A percentile compares a stretch with the other conserved stretches of the same genome.
phyloP scores from a whole-genome alignment of 345 rosid species.

The Sonneratia alba region DNA sequence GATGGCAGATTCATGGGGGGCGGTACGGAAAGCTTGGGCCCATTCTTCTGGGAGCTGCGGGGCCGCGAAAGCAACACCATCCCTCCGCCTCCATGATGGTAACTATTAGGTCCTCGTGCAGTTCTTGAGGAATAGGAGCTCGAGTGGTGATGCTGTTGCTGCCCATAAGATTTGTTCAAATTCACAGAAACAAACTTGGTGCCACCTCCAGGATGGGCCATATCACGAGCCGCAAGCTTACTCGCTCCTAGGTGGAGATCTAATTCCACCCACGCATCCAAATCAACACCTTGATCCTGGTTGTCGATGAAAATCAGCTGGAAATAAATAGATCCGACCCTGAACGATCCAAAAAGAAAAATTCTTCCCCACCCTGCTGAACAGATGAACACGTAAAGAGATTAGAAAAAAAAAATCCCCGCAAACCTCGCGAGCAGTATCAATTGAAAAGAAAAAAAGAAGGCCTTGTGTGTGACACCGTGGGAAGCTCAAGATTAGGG shows the following conservation, averaged over 20 bases:
- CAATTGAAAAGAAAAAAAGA: constrained; percentile 11
- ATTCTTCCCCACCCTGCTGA: constrained; percentile 22
- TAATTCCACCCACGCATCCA: constrained; percentile 72
- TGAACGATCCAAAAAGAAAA: constrained; percentile 18
- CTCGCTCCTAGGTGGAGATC: constrained; percentile 28
- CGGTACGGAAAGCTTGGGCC: constrained; percentile 91
- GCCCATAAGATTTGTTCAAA: constrained; percentile 88
- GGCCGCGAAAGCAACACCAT: constrained; percentile 92
- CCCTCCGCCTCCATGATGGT: constrained; percentile 40
- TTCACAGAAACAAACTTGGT: constrained; percentile 75
- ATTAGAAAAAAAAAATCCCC: background rate
- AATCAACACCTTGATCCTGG: constrained; percentile 19
- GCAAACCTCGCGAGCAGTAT: background rate
- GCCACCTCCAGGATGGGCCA: constrained; percentile 91
- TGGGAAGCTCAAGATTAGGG: constrained; percentile 11
- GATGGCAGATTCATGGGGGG: constrained; percentile 99
- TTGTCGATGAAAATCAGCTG: constrained; percentile 10
- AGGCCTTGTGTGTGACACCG: background rate
- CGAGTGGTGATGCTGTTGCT: constrained; percentile 30
- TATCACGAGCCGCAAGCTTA: constrained; percentile 29
- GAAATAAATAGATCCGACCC: constrained; percentile 15
- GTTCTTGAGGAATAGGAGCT: constrained; percentile 35
- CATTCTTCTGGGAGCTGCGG: constrained; percentile 87
- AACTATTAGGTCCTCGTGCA: constrained; percentile 25
- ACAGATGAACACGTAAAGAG: background rate